These are phyloP conservation scores for Noccaea caerulescens DNA, from an alignment of 345 rosid genomes.

Conservation along the genomic window DNA sequence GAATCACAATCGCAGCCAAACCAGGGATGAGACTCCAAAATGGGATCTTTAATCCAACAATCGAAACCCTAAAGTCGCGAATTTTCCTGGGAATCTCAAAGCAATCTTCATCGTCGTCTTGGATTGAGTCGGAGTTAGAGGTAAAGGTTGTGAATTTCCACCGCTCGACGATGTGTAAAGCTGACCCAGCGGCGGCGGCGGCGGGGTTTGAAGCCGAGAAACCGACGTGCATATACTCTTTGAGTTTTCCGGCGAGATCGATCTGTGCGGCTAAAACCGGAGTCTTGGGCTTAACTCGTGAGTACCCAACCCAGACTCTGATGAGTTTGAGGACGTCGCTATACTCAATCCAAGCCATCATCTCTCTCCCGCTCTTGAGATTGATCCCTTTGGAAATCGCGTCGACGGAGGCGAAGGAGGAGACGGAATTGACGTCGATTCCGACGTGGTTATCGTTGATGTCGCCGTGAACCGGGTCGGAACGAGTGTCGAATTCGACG, in stretches of 20 bases:
- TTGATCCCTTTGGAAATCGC: constrained; percentile 55
- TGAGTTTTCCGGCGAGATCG: constrained; percentile 62
- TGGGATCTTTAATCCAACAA: constrained; percentile 57
- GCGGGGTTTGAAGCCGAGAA: constrained; percentile 77
- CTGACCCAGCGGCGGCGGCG: constrained; percentile 51
- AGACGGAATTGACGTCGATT: constrained; percentile 55
- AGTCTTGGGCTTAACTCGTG: constrained; percentile 52
- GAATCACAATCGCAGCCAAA: constrained; percentile 37
- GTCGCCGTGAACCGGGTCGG: constrained; percentile 61
- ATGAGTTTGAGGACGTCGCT: constrained; percentile 56
- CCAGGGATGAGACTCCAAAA: constrained; percentile 43
- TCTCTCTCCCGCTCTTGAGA: constrained; percentile 60
- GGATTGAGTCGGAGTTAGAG: constrained; percentile 40
- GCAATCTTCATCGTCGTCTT: constrained; percentile 59
- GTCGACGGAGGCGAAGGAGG: constrained; percentile 64
- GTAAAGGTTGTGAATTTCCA: constrained; percentile 70
- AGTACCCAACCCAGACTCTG: constrained; percentile 66
- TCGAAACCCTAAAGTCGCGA: constrained; percentile 28
- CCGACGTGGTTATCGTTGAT: constrained; percentile 70
- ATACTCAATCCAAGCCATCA: constrained; percentile 81
- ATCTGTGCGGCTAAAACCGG: constrained; percentile 63
- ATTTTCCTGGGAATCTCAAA: not conserved
- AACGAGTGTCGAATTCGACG: constrained; percentile 76
- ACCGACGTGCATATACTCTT: constrained; percentile 83
- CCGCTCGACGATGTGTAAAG: constrained; percentile 56